phyloP scores from a whole-genome alignment of 2,329 filamentous ascomycete genomes.

The Coniella vitis region DNA sequence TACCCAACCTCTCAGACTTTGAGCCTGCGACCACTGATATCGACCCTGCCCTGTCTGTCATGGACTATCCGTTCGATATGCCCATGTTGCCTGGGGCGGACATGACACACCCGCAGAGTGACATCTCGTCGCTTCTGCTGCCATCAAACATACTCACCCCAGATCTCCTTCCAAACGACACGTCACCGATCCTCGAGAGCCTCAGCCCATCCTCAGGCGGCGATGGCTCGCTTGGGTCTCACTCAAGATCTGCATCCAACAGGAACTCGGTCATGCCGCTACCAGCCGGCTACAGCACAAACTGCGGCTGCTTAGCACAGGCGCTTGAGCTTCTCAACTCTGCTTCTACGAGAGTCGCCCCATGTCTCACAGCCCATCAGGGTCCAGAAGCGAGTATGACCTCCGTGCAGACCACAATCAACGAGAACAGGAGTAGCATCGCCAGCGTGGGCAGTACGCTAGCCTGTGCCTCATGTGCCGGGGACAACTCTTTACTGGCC shows the following conservation, averaged over 20 bases:
- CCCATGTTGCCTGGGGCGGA: neutral
- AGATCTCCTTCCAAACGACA: neutral
- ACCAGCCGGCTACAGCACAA: neutral
- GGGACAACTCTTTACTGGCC: conserved; percentile 23
- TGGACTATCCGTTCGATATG: neutral
- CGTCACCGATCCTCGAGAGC: neutral
- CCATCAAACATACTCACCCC: neutral
- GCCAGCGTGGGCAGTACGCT: conserved; percentile 20
- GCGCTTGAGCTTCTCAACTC: neutral
- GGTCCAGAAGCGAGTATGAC: neutral
- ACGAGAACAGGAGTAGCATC: neutral
- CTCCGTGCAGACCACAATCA: neutral
- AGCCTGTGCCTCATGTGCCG: conserved; percentile 23
- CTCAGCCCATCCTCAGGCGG: neutral
- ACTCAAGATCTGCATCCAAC: neutral
- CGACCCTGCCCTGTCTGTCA: neutral
- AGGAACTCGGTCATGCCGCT: neutral
- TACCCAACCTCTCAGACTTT: neutral
- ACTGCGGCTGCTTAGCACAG: neutral
- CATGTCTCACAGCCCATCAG: neutral
- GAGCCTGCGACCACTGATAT: neutral
- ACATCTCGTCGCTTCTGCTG: neutral
- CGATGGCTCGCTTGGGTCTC: neutral
- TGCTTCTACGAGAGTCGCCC: neutral
- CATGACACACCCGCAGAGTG: neutral